phyloP scores from a whole-genome alignment of 2,329 filamentous ascomycete genomes.

The Pestalotiopsis sp. region DNA sequence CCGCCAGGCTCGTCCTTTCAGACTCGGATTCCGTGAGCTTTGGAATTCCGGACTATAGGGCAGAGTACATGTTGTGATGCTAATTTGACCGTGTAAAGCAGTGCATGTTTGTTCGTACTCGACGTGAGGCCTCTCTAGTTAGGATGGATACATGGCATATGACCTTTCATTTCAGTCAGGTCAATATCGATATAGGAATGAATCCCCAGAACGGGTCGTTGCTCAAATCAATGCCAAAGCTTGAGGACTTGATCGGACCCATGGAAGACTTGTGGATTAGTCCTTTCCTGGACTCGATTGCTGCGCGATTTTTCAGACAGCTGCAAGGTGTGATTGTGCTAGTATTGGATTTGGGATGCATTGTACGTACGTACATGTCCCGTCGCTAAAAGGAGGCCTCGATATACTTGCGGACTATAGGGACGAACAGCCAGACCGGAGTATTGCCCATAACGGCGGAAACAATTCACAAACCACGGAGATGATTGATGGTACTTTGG shows the following conservation, averaged over 20 bases:
- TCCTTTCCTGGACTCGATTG: not conserved
- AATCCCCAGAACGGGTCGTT: too few species aligned
- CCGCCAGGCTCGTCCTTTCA: slow-evolving; percentile 59
- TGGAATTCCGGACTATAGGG: slow-evolving; percentile 67
- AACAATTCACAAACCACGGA: not conserved
- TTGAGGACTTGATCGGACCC: not conserved
- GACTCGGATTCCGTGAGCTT: slow-evolving; percentile 60
- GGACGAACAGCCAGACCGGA: not conserved
- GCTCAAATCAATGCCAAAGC: too few species aligned
- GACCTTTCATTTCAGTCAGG: too few species aligned
- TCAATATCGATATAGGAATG: too few species aligned
- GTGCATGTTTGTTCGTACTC: not conserved
- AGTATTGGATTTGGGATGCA: not conserved
- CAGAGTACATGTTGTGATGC: slow-evolving; percentile 52
- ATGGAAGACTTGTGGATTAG: not conserved
- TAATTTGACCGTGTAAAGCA: not conserved
- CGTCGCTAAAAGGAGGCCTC: slow-evolving; percentile 6
- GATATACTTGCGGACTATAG: not conserved
- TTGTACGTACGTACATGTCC: not conserved
- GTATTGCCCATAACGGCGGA: not conserved
- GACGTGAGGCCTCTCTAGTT: not conserved
- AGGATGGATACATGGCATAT: too few species aligned
- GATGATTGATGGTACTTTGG: not conserved
- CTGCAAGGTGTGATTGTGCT: not conserved
- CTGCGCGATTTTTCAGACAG: slow-evolving; percentile 8